A percentile compares a stretch with the other conserved stretches of the same genome.
Conservation (phyloP, 179 eudicot genomes). For the Beta corolliflora region DNA sequence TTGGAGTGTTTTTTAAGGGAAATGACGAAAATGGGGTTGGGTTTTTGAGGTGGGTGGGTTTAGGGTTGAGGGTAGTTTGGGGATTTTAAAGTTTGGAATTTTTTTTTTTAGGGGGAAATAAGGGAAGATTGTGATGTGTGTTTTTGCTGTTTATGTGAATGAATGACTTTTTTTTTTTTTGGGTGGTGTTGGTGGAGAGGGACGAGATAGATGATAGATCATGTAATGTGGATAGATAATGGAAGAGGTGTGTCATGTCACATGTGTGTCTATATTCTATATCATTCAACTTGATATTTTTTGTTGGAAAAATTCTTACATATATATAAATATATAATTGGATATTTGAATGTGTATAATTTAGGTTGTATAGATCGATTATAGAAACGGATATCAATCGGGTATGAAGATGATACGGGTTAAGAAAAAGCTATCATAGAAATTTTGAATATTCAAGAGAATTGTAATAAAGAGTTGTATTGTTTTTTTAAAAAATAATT, state of each 20-base stretch:
- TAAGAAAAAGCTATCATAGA: too few relatives aligned
- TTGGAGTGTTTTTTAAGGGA: background rate
- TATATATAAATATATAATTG: too few relatives aligned
- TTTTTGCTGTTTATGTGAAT: background rate
- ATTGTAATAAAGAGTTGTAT: too few relatives aligned
- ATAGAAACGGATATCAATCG: too few relatives aligned
- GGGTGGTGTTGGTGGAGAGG: background rate
- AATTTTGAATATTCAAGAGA: too few relatives aligned
- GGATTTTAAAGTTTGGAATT: background rate
- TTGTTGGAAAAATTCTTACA: too few relatives aligned
- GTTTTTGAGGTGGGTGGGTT: background rate
- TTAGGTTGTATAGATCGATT: too few relatives aligned
- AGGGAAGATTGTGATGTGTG: too few relatives aligned
- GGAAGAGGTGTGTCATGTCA: background rate
- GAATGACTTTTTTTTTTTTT: background rate
- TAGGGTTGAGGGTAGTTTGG: constrained; percentile 22
- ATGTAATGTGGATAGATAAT: background rate
- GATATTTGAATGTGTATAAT: too few relatives aligned
- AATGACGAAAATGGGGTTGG: constrained; percentile 17
- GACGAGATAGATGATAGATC: background rate
- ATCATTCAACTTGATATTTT: too few relatives aligned
- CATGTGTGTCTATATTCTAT: background rate
- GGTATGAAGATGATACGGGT: too few relatives aligned
- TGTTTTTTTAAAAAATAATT: too few relatives aligned
- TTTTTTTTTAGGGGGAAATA: background rate